Evolutionary conservation across 306 rosid genomes (phyloP), one percentile per base, ranked within the genome.

Genomic region (Citrullus colocynthis): DNA sequence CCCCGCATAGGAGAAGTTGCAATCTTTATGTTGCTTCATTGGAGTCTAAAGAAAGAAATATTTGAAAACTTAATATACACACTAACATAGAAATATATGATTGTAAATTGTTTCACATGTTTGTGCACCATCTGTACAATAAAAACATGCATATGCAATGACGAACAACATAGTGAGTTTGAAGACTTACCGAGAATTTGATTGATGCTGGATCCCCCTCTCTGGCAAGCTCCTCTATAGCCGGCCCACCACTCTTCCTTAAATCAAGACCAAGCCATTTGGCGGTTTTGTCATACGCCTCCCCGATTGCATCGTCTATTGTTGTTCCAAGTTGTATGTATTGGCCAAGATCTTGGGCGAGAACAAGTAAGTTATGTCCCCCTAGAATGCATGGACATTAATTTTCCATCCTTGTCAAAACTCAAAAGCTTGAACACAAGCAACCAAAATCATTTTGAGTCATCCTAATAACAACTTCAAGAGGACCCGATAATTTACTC

Each of bases 191-290:
- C 3, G 96, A 89, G 81, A 95, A 90, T 55, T 60, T 95, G 79
- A 94, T 80, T 76, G 98, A 87, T 78, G 88, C 21, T 69, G 93
- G 88, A 79, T 89, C 85, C 66, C 98, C 98, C 86, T 90, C 96
- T 82, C 51, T 78, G 41, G 97, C 98, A 85, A 94, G 98, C 87
- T 87, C 88, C 85, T 94, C 98, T 78, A 94, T 78, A 75, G 98
- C 98, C 74, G 97, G 98, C 56, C 98, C 98, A 48, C 98, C 98
- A 85, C 98, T 94, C 84, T 90, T 90, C 84, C 98, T 88, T 86
- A 94, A 14, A 84, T 94, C 98, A 87, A 94, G 98, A 72, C 96
- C 96, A 30, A 94, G 97, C 98, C 98, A 94, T 82, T 92, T 94
- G 69, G 98, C 98, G 58, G 89, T 88, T 86, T 94, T 94, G 90